Conservation (phyloP, 1,284 basidiomycete genomes). For the Trichosporon coremiiforme region DNA sequence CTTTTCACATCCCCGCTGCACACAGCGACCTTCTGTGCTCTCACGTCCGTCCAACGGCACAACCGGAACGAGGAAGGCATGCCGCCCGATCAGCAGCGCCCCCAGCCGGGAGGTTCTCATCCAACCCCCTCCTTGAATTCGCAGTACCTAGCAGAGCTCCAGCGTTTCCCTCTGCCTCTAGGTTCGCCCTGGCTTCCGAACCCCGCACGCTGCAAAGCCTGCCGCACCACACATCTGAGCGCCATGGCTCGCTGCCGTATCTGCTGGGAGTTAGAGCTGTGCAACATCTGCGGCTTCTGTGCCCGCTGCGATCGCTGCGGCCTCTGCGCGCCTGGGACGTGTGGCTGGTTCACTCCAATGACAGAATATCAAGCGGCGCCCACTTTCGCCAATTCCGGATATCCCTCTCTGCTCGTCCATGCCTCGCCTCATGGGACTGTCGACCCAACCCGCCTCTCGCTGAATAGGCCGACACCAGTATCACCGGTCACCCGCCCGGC, state of each 20-base stretch:
- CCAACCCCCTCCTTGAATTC: background rate
- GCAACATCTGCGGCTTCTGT: background rate
- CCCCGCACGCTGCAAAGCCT: background rate
- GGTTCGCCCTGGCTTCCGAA: background rate
- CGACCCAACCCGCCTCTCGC: too few species aligned
- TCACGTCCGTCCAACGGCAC: too few species aligned
- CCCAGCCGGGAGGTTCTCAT: too few species aligned
- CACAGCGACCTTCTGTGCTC: too few species aligned
- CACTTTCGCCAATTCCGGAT: background rate
- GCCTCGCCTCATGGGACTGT: too few species aligned
- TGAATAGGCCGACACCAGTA: too few species aligned
- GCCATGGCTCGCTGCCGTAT: background rate
- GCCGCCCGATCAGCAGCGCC: too few species aligned
- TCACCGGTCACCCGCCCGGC: too few species aligned
- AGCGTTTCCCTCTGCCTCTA: background rate
- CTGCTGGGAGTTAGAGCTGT: background rate
- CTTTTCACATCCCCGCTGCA: too few species aligned
- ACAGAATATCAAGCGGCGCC: background rate
- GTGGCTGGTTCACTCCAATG: background rate
- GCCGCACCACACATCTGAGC: background rate
- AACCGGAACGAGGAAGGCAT: too few species aligned
- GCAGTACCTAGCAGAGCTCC: background rate
- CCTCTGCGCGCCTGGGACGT: background rate
- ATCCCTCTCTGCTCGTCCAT: background rate
- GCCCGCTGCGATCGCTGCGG: background rate